phyloP scores from a whole-genome alignment of 2,329 filamentous ascomycete species.

The Aspergillus sojae region DNA sequence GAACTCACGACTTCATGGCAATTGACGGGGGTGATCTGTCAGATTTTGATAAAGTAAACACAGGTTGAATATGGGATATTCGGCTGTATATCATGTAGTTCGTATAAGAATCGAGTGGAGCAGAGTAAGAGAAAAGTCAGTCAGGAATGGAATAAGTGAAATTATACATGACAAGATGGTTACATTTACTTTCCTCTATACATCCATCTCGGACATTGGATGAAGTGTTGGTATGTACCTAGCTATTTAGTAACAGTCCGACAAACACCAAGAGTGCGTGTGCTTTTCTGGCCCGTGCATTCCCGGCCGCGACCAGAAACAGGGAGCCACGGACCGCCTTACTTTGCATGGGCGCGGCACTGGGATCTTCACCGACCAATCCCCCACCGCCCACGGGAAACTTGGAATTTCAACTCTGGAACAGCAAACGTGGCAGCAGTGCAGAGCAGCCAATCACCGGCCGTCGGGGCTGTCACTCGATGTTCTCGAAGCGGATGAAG shows the following conservation, averaged over 20 bases:
- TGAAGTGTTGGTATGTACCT: no score
- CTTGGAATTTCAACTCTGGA: not conserved
- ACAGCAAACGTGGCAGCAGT: constrained; percentile 22
- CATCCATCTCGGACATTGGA: no score
- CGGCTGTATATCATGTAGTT: no score
- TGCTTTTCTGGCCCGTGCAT: constrained; percentile 5
- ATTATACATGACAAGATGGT: no score
- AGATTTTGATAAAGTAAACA: no score
- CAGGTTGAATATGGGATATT: no score
- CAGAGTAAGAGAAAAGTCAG: no score
- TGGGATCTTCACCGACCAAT: constrained; percentile 1
- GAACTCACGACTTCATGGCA: no score
- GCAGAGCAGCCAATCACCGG: constrained; percentile 19
- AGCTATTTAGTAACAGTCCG: not conserved
- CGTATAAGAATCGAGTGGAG: no score
- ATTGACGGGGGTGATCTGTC: no score
- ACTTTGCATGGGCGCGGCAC: not conserved
- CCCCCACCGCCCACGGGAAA: not conserved
- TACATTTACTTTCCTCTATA: no score
- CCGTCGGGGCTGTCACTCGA: constrained; percentile 20
- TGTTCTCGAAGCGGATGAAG: constrained; percentile 26
- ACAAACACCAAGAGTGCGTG: not conserved
- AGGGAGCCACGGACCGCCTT: constrained; percentile 7
- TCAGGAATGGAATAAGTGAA: no score
- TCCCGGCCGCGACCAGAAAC: not conserved